A percentile compares a stretch with the other conserved stretches of the same genome.
Conservation (phyloP, 768 basidiomycete species). For the Scleroderma bovista region DNA sequence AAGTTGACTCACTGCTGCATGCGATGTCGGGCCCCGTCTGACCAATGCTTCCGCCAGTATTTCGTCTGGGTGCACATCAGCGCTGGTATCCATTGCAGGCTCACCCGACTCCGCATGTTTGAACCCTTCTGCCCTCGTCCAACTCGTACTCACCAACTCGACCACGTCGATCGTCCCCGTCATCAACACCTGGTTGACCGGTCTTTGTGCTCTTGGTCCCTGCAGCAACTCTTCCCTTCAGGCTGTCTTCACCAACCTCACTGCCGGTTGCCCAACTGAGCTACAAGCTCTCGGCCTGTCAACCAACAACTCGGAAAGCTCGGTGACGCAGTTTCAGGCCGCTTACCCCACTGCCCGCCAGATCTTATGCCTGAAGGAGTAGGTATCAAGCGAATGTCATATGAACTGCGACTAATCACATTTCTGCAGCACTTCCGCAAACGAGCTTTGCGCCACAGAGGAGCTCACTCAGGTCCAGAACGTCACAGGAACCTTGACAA, state of each 20-base stretch:
- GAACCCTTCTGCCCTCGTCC: slow-evolving; percentile 30
- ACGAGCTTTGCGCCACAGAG: slow-evolving; percentile 54
- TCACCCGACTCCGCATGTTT: slow-evolving; percentile 35
- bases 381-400: slow-evolving; percentile 18
- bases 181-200: slow-evolving; percentile 56
- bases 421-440: slow-evolving; percentile 26
- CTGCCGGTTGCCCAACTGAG: slow-evolving; percentile 44
- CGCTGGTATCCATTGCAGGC: slow-evolving; percentile 41
- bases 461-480: slow-evolving; percentile 48
- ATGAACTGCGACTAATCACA: not conserved
- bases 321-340: slow-evolving; percentile 39
- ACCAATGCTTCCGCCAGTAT: slow-evolving; percentile 27
- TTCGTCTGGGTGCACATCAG: slow-evolving; percentile 43
- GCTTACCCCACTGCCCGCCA: slow-evolving; percentile 55
- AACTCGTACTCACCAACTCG: slow-evolving; percentile 21
- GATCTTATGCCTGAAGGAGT: slow-evolving; percentile 63
- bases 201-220: slow-evolving; percentile 44
- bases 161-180: slow-evolving; percentile 34
- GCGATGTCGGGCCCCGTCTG: not conserved
- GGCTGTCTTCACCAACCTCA: slow-evolving; percentile 47
- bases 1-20: slow-evolving; percentile 14
- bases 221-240: slow-evolving; percentile 61
- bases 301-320: slow-evolving; percentile 9
- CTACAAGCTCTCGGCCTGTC: slow-evolving; percentile 24
- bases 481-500: slow-evolving; percentile 15